Evolutionary conservation across 176 grass and related monocot species (phyloP).

Genomic region (Phoenix dactylifera): DNA sequence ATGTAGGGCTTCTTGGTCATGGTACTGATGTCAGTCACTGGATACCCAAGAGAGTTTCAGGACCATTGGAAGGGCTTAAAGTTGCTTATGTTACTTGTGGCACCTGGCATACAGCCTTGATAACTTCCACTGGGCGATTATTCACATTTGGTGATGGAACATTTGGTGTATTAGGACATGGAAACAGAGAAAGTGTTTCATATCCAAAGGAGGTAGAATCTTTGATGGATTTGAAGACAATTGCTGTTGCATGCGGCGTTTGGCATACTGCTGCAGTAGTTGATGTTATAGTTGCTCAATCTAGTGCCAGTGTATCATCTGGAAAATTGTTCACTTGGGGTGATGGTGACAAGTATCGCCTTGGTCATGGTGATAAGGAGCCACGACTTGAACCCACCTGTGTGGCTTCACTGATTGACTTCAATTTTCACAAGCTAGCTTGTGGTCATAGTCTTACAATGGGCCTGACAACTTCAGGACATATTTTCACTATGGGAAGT

Average conservation of each 20-base stretch:
- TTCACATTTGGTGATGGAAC: constrained; percentile 97
- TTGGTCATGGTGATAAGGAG: constrained; percentile 95
- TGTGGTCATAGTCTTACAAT: constrained; percentile 91
- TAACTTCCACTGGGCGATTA: constrained; percentile 64
- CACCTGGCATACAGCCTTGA: constrained; percentile 91
- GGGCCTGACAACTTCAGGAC: constrained; percentile 75
- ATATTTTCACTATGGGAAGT: constrained; percentile 86
- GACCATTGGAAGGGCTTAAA: constrained; percentile 58
- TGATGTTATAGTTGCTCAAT: constrained; percentile 73
- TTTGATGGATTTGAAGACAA: constrained; percentile 63
- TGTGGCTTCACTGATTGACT: constrained; percentile 83
- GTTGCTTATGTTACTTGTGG: constrained; percentile 85
- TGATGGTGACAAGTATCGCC: constrained; percentile 92
- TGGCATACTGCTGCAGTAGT: constrained; percentile 95
- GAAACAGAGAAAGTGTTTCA: constrained; percentile 48
- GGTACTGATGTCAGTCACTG: constrained; percentile 75
- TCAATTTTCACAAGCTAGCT: constrained; percentile 73
- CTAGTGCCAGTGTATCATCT: constrained; percentile 52
- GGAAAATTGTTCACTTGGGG: constrained; percentile 98
- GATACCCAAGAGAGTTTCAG: constrained; percentile 95
- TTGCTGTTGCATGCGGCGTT: constrained; percentile 78
- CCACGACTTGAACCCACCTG: constrained; percentile 87
- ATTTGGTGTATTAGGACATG: constrained; percentile 94
- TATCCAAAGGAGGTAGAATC: constrained; percentile 83
- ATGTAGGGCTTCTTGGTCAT: constrained; percentile 88